Percentiles rank a stretch among this genome's conserved stretches.
Evolutionary conservation across 1,284 basidiomycete species (phyloP).

Genomic region (Xerocomus alliaceus): DNA sequence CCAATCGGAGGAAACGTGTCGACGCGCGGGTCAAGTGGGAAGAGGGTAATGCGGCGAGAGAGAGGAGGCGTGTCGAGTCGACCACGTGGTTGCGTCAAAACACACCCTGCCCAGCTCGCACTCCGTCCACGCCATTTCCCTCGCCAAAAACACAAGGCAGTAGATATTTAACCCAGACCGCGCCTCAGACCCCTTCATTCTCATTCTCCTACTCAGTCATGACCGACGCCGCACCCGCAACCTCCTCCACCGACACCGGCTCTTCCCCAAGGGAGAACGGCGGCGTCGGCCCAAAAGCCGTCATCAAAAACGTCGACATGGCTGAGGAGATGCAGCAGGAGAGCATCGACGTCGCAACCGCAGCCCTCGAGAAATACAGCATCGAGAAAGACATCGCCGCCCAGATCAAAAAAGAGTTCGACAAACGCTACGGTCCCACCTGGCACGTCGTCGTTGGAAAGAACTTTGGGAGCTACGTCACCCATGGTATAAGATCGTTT

Average conservation of each 20-base stretch:
- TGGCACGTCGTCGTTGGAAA: conserved; percentile 99
- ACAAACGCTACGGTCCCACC: conserved; percentile 88
- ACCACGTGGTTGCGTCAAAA: conserved; percentile 36
- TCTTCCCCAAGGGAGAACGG: conserved; percentile 53
- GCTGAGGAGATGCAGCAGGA: conserved; percentile 94
- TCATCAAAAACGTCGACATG: conserved; percentile 99
- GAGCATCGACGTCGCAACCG: conserved; percentile 85
- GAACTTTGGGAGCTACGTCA: conserved; percentile 97
- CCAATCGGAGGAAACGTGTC: conserved; percentile 1
- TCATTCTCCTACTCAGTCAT: conserved; percentile 43
- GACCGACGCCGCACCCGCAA: conserved; percentile 68
- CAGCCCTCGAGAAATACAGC: conserved; percentile 87
- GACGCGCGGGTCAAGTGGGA: background rate
- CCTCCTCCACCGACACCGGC: conserved; percentile 59
- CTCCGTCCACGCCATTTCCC: conserved; percentile 16
- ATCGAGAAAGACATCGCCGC: conserved; percentile 99
- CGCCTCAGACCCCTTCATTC: conserved; percentile 4
- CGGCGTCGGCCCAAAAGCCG: conserved; percentile 69
- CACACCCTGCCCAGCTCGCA: conserved; percentile 13
- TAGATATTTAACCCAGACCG: conserved; percentile 36
- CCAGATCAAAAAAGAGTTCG: conserved; percentile 97
- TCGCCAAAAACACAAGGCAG: conserved; percentile 39
- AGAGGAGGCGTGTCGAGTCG: background rate
- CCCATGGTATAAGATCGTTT: conserved; percentile 70
- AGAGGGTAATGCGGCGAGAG: background rate